A percentile compares a stretch with the other conserved stretches of the same genome.
These are phyloP conservation scores for Nigrograna mackinnonii DNA, from an alignment of 2,329 filamentous ascomycete genomes.

Conservation along the genomic window DNA sequence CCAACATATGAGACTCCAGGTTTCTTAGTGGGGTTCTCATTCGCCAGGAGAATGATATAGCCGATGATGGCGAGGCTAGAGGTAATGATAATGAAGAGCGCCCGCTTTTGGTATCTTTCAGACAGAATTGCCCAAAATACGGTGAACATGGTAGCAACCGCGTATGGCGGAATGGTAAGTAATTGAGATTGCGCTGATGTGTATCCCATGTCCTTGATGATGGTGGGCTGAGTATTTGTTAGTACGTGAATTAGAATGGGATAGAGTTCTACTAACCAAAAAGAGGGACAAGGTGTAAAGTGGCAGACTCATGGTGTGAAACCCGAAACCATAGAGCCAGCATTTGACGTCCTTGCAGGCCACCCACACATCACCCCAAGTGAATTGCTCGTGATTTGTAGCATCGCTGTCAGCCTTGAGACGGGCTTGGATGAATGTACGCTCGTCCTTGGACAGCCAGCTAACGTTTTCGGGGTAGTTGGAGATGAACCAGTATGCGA, in stretches of 20 bases:
- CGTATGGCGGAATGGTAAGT: conserved; percentile 51
- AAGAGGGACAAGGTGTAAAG: conserved; percentile 43
- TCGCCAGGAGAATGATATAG: conserved; percentile 43
- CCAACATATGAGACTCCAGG: conserved; percentile 43
- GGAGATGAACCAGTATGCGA: conserved; percentile 62
- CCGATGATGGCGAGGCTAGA: conserved; percentile 37
- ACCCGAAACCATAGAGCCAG: conserved; percentile 68
- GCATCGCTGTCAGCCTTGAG: conserved; percentile 71
- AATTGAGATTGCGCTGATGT: conserved; percentile 46
- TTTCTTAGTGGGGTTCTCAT: conserved; percentile 28
- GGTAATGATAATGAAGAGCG: conserved; percentile 39
- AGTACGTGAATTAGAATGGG: conserved; percentile 25
- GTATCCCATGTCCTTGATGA: conserved; percentile 50
- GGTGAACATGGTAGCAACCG: conserved; percentile 40
- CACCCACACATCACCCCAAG: conserved; percentile 66
- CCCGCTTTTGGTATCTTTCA: conserved; percentile 33
- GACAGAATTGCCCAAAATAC: conserved; percentile 38
- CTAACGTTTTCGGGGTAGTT: conserved; percentile 65
- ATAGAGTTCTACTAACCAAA: conserved; percentile 44
- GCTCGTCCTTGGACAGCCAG: conserved; percentile 58
- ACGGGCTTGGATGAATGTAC: conserved; percentile 63
- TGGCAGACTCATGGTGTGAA: conserved; percentile 71
- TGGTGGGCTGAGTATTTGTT: conserved; percentile 53
- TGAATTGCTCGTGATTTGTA: conserved; percentile 69
- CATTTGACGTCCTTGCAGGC: conserved; percentile 56